phyloP scores from a whole-genome alignment of 2,329 filamentous ascomycete genomes.

The Nigrograna mackinnonii region DNA sequence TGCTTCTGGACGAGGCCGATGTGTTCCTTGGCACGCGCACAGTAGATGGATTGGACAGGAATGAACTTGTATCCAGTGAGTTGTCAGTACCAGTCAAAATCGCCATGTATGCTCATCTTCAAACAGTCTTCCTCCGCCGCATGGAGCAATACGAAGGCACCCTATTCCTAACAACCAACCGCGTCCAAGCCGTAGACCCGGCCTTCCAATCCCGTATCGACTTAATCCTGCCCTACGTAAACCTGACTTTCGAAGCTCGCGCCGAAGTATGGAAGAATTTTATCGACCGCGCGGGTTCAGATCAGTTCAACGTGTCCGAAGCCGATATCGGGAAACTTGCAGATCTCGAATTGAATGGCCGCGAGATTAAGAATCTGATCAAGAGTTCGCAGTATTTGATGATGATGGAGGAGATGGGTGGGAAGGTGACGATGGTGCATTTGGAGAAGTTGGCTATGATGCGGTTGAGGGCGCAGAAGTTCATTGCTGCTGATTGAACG shows the following conservation, averaged over 20 bases:
- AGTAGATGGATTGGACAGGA: conserved; percentile 28
- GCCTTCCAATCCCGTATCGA: conserved; percentile 86
- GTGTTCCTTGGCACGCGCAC: conserved; percentile 39
- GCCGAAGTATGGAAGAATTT: conserved; percentile 80
- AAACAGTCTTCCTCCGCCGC: conserved; percentile 72
- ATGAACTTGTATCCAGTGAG: conserved; percentile 39
- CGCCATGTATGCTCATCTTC: too few relatives aligned
- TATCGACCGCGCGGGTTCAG: conserved; percentile 60
- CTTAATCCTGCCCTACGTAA: conserved; percentile 76
- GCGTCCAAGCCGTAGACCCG: conserved; percentile 82
- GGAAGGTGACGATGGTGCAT: too few relatives aligned
- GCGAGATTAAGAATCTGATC: conserved; percentile 49
- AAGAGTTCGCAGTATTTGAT: conserved; percentile 34
- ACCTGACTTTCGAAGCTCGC: conserved; percentile 70
- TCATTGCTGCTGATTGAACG: too few relatives aligned
- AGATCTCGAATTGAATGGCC: conserved; percentile 8
- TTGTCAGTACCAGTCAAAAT: too few relatives aligned
- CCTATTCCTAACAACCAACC: conserved; percentile 82
- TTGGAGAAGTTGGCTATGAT: too few relatives aligned
- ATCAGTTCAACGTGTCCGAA: not conserved
- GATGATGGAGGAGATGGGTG: not conserved
- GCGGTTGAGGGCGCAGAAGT: too few relatives aligned
- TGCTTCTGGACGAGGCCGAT: conserved; percentile 43
- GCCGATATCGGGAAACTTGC: conserved; percentile 9
- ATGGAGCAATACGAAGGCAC: conserved; percentile 90